A percentile compares a stretch with the other conserved stretches of the same genome.
Evolutionary conservation across 805 yeast genomes (phyloP).

Genomic region (Saccharomycopsis fodiens): DNA sequence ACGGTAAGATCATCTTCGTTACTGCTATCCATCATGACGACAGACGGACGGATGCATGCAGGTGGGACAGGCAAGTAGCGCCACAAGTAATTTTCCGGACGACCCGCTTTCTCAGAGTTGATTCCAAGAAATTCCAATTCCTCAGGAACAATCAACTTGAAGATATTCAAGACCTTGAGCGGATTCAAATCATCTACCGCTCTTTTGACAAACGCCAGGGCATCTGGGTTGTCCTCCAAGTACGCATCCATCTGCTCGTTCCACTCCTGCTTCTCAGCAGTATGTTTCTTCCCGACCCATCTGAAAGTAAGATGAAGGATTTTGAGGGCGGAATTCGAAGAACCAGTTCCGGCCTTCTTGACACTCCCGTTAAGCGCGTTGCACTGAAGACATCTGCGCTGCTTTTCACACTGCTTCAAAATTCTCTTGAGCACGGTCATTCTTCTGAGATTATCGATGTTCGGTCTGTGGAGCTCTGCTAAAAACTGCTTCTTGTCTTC

Average conservation of each 20-base stretch:
- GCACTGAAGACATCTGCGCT: conserved; percentile 83
- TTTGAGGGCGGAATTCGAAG: conserved; percentile 88
- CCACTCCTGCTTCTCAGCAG: conserved; percentile 81
- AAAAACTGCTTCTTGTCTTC: conserved; percentile 59
- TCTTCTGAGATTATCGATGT: conserved; percentile 81
- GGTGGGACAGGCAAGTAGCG: conserved; percentile 98
- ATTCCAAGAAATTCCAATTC: conserved; percentile 93
- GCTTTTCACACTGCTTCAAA: conserved; percentile 90
- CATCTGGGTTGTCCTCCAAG: conserved; percentile 69
- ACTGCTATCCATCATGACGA: conserved; percentile 80
- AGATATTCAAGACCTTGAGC: conserved; percentile 74
- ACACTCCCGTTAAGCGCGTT: conserved; percentile 93
- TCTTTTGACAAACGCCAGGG: conserved; percentile 78
- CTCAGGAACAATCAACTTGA: conserved; percentile 74
- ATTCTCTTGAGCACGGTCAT: conserved; percentile 82
- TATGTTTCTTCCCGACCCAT: conserved; percentile 86
- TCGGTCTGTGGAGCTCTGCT: conserved; percentile 78
- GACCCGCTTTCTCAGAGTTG: conserved; percentile 77
- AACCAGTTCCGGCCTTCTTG: conserved; percentile 88
- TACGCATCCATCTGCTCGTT: conserved; percentile 79
- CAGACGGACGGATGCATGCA: conserved; percentile 97
- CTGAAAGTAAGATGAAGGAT: conserved; percentile 93
- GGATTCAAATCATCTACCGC: conserved; percentile 95
- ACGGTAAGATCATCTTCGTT: conserved; percentile 98
- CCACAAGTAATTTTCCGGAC: conserved; percentile 97